Evolutionary conservation across 176 grass and related monocot genomes (phyloP).

Genomic region (Rhynchospora breviuscula): DNA sequence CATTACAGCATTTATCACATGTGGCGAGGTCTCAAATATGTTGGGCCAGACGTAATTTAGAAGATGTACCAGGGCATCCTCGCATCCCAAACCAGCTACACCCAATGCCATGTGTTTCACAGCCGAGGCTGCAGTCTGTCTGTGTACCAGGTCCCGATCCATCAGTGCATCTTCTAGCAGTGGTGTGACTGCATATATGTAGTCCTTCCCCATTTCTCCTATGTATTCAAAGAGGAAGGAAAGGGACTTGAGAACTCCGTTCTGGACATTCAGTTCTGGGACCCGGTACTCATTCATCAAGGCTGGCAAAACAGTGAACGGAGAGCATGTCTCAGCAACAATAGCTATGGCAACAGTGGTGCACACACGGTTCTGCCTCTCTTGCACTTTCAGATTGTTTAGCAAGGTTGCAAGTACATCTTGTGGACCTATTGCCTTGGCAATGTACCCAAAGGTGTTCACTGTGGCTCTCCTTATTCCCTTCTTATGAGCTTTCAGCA

Average conservation of each 20-base stretch:
- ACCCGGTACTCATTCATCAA: conserved; percentile 96
- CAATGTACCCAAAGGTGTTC: conserved; percentile 99
- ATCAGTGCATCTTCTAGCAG: conserved; percentile 97
- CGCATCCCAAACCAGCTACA: conserved; percentile 93
- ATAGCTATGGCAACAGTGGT: conserved; percentile 95
- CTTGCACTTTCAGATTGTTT: conserved; percentile 96
- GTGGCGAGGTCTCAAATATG: conserved; percentile 92
- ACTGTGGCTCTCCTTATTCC: conserved; percentile 94
- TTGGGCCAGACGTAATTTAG: conserved; percentile 95
- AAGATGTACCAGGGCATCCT: conserved; percentile 96
- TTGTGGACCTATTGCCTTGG: conserved; percentile 91
- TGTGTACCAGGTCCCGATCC: conserved; percentile 92
- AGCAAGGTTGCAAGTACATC: conserved; percentile 86
- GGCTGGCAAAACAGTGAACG: conserved; percentile 88
- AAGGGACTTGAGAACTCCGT: conserved; percentile 94
- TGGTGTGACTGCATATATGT: conserved; percentile 91
- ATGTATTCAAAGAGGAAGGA: conserved; percentile 98
- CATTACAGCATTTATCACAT: conserved; percentile 96
- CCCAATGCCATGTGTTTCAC: conserved; percentile 93
- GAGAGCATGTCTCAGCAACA: conserved; percentile 93
- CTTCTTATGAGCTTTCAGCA: conserved; percentile 99
- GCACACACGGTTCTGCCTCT: conserved; percentile 93
- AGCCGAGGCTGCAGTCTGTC: conserved; percentile 92
- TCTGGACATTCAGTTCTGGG: conserved; percentile 91
- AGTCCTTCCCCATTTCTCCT: conserved; percentile 98